Base-by-base conservation (phyloP, 2,329 filamentous ascomycete genomes). In the Trichoderma sp. region DNA sequence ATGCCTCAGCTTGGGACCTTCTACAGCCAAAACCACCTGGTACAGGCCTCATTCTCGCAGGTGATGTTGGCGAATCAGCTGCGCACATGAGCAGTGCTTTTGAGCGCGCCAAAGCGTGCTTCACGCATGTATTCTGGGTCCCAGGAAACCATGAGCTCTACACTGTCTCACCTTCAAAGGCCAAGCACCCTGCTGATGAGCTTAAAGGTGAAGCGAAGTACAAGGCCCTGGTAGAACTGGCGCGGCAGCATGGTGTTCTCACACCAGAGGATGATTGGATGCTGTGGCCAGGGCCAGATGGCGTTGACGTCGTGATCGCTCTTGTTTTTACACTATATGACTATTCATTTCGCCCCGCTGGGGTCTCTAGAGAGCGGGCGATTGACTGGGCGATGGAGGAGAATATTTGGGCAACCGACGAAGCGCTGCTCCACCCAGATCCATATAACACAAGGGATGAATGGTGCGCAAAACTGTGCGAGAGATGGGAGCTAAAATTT, bases 191-290 rank as follows among this genome's bases (percentile, higher is more conserved):
- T 9, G 50, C 37, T 32, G 61, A 64, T 35, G 37, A 25, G 22
- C 50, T 64, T 2, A 52, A 27, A 32, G 61, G 61, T 7, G 61
- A 64, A 8, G 61, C 50, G 9, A 64, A 64, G 17, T 64, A 64
- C 10, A 56, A 64, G 9, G 61, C 61, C 27, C n/a, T 64, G 17
- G 61, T 64, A 15, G 35, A 53, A 22, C 12, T 64, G 25, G 61
- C 61, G 5, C 61, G 61, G 17, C 32, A 64, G 48, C 4, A 64
- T 10, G 61, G 61, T n/a, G 61, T 64, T 10, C 61, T 64, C 7
- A 64, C 61, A 5, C 61, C 61, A n/a, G 61, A 64, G 37, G 61
- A 64, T 42, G 61, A 64, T 45, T 64, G 61, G 61, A 64, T 64
- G 61, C 34, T 64, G n/a, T 64, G 61, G 61, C 50, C 17, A 10